These are phyloP conservation scores for Urtica urens DNA, from an alignment of 306 rosid species.

Conservation along the genomic window DNA sequence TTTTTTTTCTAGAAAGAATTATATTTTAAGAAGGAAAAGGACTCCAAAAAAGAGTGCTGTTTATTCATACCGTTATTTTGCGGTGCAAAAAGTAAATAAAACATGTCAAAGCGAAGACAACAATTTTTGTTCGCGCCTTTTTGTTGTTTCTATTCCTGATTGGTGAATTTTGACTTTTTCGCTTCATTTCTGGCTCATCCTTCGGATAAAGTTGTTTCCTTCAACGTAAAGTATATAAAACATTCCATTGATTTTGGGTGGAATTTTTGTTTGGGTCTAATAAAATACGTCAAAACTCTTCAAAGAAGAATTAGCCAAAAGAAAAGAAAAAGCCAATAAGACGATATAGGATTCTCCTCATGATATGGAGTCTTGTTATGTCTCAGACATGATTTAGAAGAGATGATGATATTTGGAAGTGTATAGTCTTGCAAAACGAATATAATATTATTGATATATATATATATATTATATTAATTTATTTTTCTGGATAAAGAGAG, in stretches of 20 bases:
- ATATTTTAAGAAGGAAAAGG: neutral
- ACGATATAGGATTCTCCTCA: too few species aligned
- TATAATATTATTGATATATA: neutral
- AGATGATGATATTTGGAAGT: too few species aligned
- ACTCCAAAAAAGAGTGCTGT: neutral
- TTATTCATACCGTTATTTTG: conserved; percentile 10
- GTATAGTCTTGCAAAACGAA: neutral
- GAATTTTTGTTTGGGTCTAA: neutral
- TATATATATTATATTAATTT: too few species aligned
- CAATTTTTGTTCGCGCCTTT: conserved; percentile 18
- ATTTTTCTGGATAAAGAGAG: neutral
- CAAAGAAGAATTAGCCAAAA: too few species aligned
- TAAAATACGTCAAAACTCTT: too few species aligned
- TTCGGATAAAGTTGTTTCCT: conserved; percentile 6
- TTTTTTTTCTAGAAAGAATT: neutral
- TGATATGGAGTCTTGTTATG: too few species aligned
- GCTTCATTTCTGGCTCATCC: conserved; percentile 22
- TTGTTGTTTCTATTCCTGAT: conserved; percentile 17
- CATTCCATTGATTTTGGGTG: neutral
- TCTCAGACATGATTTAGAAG: too few species aligned
- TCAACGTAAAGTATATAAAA: conserved; percentile 7
- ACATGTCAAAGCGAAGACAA: conserved; percentile 31
- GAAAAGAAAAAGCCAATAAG: too few species aligned
- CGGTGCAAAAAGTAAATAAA: conserved; percentile 31
- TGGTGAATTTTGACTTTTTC: conserved; percentile 36